Evolutionary conservation across 768 basidiomycete species (phyloP), one percentile per base, ranked within the genome.

Genomic region (Boletus pseudo-olivaceus): DNA sequence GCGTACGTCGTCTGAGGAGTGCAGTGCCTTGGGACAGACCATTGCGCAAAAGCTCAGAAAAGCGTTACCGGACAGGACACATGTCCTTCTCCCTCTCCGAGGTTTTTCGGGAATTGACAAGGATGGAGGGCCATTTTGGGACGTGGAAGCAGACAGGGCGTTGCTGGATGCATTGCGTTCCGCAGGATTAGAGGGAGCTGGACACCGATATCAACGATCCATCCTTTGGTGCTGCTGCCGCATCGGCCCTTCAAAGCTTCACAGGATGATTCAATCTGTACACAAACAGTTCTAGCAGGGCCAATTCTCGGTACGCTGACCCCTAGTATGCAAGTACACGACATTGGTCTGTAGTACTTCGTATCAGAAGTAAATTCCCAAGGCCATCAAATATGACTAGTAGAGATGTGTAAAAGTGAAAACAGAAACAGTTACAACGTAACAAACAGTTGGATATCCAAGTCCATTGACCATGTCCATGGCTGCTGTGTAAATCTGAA

Each of bases 381-480:
- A 43, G 57, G 33, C 38, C 47, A 33, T 64, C 55, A 37, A 58
- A 52, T 48, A 46, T 47, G 48, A 49, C 55, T 51, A 50, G 60
- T 49, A 57, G 42, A 58, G 51, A 61, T n/a, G 50, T 51, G 42
- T 45, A 48, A 43, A 7, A 37, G 35, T 8, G 35, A 7, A 29
- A 7, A 30, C 9, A 45, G 37, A 47, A 69, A 77, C 69, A 70
- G 74, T 72, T 78, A 79, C 79, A 81, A 75, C 70, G 69, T 68
- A 77, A 73, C 75, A 76, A 78, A 74, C 72, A 73, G 71, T 65
- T 76, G 73, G 73, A 72, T 67, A 72, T 77, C 78, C 76, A 72
- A 70, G 80, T 81, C 79, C 80, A 75, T 79, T 78, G 76, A 78
- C 78, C 72, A 57, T 65, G 69, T 72, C 65, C 73, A 69, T 60